Evolutionary conservation across 768 basidiomycete species (phyloP), one percentile per base, ranked within the genome.

Genomic region (Agrocybe pediades): DNA sequence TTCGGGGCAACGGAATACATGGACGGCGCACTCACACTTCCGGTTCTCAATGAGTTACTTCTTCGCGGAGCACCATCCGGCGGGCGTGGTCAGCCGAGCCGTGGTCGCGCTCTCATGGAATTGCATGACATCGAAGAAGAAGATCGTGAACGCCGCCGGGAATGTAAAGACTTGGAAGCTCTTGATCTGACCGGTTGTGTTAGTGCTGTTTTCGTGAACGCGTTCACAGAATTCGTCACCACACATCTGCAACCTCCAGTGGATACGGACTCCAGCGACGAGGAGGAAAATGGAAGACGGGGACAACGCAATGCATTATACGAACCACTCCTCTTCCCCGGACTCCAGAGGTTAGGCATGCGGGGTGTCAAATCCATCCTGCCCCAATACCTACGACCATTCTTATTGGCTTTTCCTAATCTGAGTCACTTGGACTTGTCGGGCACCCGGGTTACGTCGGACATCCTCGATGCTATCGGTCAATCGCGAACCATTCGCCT

Each of bases 1-100:
- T 93, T 99, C 58, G 95, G 95, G n/a, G 95, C 93, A 5, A 98
- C 96, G 2, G 96, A 99, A 68, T 99, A 98, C 67, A 98, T 99
- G 92, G 96, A 99, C 60, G 88, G 91, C 3, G 88, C 96, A 0
- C 77, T 99, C 39, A 91, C 88, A 11, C 74, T 90, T 15, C 78
- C 87, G 0, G 95, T 98, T 16, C 74, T 99, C 9, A 90, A 86
- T 49, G 96, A 98, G 65, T 74, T 99, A 16, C 86, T 99, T 63
- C 84, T 98, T 55, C 87, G 96, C 24, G 95, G 96, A 23, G 72
- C 77, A 6, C 80, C 84, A 8, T 87, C 87, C 23, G 82, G 85
- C 39, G 84, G 84, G 0, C 78, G 88, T 11, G 86, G 88, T 0
- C 84, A 86, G 19, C 83, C 84, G 9, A 76, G 80, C 9, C 84